These are phyloP conservation scores for Stereocaulon alpinum DNA, from an alignment of 495 filamentous ascomycete species.

Conservation along the genomic window DNA sequence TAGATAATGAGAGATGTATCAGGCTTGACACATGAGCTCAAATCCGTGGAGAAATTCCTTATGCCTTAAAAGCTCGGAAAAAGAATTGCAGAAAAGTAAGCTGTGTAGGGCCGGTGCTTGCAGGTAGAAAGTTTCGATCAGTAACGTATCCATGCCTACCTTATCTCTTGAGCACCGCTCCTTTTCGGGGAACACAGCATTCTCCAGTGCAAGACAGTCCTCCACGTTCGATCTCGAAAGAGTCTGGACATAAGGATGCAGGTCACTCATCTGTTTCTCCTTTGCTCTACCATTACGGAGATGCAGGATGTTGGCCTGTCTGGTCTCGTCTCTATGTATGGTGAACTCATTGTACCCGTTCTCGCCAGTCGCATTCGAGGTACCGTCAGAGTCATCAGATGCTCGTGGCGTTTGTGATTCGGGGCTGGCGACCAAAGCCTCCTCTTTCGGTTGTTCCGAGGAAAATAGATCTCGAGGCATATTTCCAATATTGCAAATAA, in stretches of 20 bases:
- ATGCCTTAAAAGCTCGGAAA: neutral
- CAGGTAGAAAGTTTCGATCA: slow-evolving; percentile 1
- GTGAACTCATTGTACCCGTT: slow-evolving; percentile 18
- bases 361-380: neutral
- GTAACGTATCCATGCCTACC: slow-evolving; percentile 37
- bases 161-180: slow-evolving; percentile 73
- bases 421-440: slow-evolving; percentile 21
- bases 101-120: neutral
- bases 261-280: slow-evolving; percentile 25
- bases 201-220: slow-evolving; percentile 65
- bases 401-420: slow-evolving; percentile 18
- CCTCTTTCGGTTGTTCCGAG: slow-evolving; percentile 19
- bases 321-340: slow-evolving; percentile 17
- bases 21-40: neutral
- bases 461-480: slow-evolving; percentile 32
- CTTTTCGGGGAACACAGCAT: slow-evolving; percentile 57
- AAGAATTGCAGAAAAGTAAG: neutral
- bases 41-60: neutral
- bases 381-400: slow-evolving; percentile 5
- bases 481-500: neutral
- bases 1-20: neutral
- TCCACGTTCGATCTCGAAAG: slow-evolving; percentile 66
- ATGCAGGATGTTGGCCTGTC: slow-evolving; percentile 3
- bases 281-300: slow-evolving; percentile 1
- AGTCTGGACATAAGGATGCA: slow-evolving; percentile 61